Evolutionary conservation across 352 stramenopile genomes (phyloP), one percentile per base, ranked within the genome.

Genomic region (Pythium utonaiense): DNA sequence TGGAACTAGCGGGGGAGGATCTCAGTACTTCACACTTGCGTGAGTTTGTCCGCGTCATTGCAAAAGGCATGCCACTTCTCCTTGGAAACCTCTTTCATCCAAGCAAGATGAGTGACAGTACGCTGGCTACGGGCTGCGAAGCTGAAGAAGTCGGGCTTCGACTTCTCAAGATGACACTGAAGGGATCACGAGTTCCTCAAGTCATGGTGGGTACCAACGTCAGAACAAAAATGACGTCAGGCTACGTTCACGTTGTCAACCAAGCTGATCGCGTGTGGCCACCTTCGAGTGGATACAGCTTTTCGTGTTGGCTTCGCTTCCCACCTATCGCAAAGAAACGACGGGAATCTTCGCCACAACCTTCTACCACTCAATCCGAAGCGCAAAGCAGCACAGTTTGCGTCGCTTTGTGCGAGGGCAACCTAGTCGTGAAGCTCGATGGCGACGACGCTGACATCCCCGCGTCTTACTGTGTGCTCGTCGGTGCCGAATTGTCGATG

Each of bases 301-400:
- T 92, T 65, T 78, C 78, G 2, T 91, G 78, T 34, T 94, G 84
- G 84, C 47, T 91, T 1, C 66, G 72, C 13, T 86, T 94, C 59
- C 76, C 82, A 36, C 31, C 57, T 0, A 12, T 53, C 8, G 38
- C 61, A 12, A 64, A 49, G 38, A 63, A 47, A 31, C 45, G 36
- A 27, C 40, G 24, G 40, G 24, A 53, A 28, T 62, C 52, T 1
- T 19, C n/a, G 5, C n/a, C 49, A 45, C n/a, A 28, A 28, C 14
- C 21, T 25, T 17, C 42, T 8, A 9, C 30, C 19, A 40, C 17
- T 19, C 14, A 14, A 21, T 17, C 7, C 9, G 40, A 38, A 1
- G 19, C 28, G 45, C n/a, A 31, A 12, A 44, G n/a, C 33, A 45
- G 21, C 10, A 61, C 34, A 12, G 45, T 55, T 34, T 62, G 69